Conservation (phyloP, 2,329 filamentous ascomycete genomes). For the Curvularia hawaiiensis region DNA sequence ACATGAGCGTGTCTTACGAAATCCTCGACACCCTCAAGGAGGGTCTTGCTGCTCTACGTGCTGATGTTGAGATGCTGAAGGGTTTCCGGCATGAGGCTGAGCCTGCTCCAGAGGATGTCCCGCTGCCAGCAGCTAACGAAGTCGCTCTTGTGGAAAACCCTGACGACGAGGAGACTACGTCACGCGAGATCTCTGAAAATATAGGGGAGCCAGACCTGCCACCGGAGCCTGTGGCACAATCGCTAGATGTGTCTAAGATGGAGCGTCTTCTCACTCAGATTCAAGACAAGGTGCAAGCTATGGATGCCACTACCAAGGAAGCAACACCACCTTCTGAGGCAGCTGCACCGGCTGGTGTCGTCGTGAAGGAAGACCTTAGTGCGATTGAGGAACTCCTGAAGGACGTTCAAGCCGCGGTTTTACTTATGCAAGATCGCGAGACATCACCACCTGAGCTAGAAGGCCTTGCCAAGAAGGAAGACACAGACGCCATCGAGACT, state of each 20-base stretch:
- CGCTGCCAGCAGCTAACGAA: constrained; percentile 56
- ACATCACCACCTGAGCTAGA: constrained; percentile 40
- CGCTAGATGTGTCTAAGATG: constrained; percentile 76
- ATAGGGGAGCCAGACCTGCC: constrained; percentile 46
- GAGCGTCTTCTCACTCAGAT: constrained; percentile 84
- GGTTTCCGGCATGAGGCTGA: constrained; percentile 48
- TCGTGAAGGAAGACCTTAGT: constrained; percentile 58
- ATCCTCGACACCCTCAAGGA: constrained; percentile 85
- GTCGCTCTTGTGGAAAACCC: constrained; percentile 57
- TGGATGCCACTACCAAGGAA: constrained; percentile 62
- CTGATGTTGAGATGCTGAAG: constrained; percentile 80
- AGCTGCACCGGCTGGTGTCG: constrained; percentile 44
- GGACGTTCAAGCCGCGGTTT: constrained; percentile 65
- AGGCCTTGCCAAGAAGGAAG: constrained; percentile 73
- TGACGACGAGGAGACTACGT: constrained; percentile 48
- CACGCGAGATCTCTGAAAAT: constrained; percentile 37
- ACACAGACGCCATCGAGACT: constrained; percentile 88
- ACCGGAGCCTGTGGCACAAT: constrained; percentile 49
- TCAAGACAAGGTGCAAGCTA: constrained; percentile 79
- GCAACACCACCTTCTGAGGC: constrained; percentile 48
- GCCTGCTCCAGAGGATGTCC: constrained; percentile 45
- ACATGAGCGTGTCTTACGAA: constrained; percentile 85
- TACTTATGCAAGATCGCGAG: constrained; percentile 39
- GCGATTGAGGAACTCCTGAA: constrained; percentile 53
- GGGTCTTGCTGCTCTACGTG: constrained; percentile 75